Conservation (phyloP, 208 protist species). For the Leishmania amazonensis region DNA sequence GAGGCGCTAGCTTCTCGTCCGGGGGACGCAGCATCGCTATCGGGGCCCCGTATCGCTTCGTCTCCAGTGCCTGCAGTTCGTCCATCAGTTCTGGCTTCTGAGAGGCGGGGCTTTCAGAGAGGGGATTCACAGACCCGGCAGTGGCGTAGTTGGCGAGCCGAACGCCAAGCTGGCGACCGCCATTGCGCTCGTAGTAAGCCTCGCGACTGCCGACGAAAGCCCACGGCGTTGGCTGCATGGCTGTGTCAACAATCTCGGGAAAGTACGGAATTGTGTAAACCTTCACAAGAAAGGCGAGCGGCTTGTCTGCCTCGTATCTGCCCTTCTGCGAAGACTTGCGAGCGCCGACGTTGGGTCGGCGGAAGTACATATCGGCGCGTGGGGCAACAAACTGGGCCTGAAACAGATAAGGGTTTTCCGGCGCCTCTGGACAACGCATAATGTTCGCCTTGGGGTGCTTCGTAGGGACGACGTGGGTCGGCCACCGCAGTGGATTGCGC, state of each 20-base stretch:
- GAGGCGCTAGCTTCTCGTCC: background rate
- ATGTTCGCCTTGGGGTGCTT: constrained; percentile 86
- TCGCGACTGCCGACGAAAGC: constrained; percentile 86
- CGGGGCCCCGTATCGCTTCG: constrained; percentile 50
- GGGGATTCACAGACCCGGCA: constrained; percentile 50
- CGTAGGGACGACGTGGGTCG: constrained; percentile 76
- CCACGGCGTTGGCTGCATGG: constrained; percentile 83
- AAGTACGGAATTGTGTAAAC: constrained; percentile 90
- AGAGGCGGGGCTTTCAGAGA: constrained; percentile 66
- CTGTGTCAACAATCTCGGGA: constrained; percentile 85
- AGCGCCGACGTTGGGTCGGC: constrained; percentile 69
- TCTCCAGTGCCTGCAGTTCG: constrained; percentile 59
- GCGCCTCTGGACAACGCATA: constrained; percentile 87
- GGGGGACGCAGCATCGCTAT: constrained; percentile 81
- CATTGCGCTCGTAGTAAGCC: constrained; percentile 72
- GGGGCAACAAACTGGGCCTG: constrained; percentile 82
- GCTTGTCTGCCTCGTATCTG: constrained; percentile 78
- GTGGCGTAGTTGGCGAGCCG: constrained; percentile 60
- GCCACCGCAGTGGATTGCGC: constrained; percentile 86
- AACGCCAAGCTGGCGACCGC: constrained; percentile 66
- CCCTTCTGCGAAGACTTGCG: constrained; percentile 70
- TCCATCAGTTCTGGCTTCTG: constrained; percentile 49
- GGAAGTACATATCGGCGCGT: constrained; percentile 86
- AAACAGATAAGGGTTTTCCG: constrained; percentile 83
- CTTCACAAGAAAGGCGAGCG: constrained; percentile 60